These are phyloP conservation scores for Sophora flavescens DNA, from an alignment of 306 rosid species.

Conservation along the genomic window DNA sequence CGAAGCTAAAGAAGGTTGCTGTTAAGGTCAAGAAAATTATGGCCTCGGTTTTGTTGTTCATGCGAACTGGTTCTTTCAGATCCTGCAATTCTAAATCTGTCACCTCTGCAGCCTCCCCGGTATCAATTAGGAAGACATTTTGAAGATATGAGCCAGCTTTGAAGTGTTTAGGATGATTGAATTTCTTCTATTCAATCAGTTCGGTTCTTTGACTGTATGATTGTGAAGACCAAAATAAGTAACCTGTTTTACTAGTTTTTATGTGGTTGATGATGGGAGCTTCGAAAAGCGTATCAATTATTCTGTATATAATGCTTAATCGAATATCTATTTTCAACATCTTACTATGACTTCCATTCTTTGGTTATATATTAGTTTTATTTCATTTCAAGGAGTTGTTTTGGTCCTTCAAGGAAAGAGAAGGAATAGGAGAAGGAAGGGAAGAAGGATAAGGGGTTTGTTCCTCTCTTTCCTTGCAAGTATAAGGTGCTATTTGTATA, in stretches of 20 bases:
- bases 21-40: slow-evolving; percentile 62
- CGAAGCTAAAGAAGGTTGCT: slow-evolving; percentile 54
- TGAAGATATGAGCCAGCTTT: slow-evolving; percentile 7
- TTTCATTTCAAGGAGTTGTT: background rate
- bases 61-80: slow-evolving; percentile 49
- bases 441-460: too few species aligned
- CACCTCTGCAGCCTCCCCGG: slow-evolving; percentile 46
- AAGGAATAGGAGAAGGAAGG: too few species aligned
- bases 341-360: background rate
- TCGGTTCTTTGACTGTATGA: background rate
- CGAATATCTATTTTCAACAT: background rate
- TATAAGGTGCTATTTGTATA: too few species aligned
- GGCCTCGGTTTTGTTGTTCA: slow-evolving; percentile 48
- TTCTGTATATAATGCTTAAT: slow-evolving; percentile 35
- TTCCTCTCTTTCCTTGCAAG: too few species aligned
- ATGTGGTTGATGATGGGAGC: slow-evolving; percentile 7
- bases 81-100: slow-evolving; percentile 55
- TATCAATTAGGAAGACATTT: slow-evolving; percentile 29
- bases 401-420: background rate
- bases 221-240: slow-evolving; percentile 9
- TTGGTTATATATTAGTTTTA: background rate
- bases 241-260: background rate
- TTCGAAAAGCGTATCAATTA: background rate
- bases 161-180: background rate
- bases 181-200: background rate